Conservation (phyloP, 2,329 filamentous ascomycete species). For the Phialocephala subalpina region DNA sequence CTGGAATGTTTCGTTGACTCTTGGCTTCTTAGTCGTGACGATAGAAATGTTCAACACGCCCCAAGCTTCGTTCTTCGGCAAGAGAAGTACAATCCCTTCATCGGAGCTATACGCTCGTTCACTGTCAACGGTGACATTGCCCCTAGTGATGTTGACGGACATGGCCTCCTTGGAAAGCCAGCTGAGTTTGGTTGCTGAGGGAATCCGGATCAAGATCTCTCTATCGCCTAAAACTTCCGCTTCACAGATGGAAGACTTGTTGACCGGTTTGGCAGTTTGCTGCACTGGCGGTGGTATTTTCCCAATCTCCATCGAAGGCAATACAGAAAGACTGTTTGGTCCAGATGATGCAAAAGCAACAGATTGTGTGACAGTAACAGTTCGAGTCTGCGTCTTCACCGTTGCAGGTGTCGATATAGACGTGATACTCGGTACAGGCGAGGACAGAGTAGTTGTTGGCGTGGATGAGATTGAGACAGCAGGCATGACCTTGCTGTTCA, state of each 20-base stretch:
- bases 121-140: conserved; percentile 55
- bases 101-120: conserved; percentile 47
- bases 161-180: conserved; percentile 67
- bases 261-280: conserved; percentile 27
- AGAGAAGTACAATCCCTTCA: conserved; percentile 49
- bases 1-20: conserved; percentile 66
- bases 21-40: conserved; percentile 64
- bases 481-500: conserved; percentile 44
- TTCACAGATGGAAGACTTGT: conserved; percentile 50
- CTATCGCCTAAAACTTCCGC: conserved; percentile 55
- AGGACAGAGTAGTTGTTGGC: conserved; percentile 10
- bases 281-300: conserved; percentile 34
- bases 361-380: conserved; percentile 44
- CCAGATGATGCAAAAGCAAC: conserved; percentile 44
- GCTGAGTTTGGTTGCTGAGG: conserved; percentile 56
- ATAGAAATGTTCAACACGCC: conserved; percentile 66
- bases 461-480: conserved; percentile 33
- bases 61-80: conserved; percentile 61
- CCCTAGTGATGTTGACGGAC: conserved; percentile 61
- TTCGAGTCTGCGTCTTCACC: conserved; percentile 41
- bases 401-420: conserved; percentile 37
- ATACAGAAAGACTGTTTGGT: conserved; percentile 48
- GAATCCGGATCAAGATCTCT: conserved; percentile 63
- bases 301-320: conserved; percentile 49
- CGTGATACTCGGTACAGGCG: conserved; percentile 29